Base-by-base conservation (phyloP, 345 rosid species). In the Erodium maritimum region DNA sequence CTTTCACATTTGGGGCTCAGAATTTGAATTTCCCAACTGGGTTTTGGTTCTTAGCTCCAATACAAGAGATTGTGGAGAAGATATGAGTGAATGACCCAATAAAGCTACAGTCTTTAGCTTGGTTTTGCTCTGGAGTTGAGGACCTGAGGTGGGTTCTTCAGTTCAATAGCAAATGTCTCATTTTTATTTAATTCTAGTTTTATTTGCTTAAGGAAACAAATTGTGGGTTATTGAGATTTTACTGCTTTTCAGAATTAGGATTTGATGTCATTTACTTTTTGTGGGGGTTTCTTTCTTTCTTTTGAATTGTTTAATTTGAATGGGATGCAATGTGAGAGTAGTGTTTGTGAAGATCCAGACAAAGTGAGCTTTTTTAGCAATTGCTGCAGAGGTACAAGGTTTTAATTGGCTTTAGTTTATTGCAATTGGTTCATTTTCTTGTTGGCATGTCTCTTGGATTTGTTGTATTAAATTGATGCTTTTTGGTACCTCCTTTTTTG, bases 281-380 rank as follows among this genome's bases (percentile, higher is more conserved):
- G 25, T 17, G 13, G 14, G 20, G 24, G 55, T 74, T 69, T 62
- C 8, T 29, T 29, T 29, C 34, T 29, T 29, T 8, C 8, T 29
- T 42, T 42, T 42, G 48, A 42, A 42, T 42, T 7, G 48, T 42
- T 42, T 42, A 10, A 42, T 71, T 58, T 57, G 21, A 54, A 25
- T 62, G 21, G 21, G 53, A 22, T 50, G 53, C 20, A 52, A 54
- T 58, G 21, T 20, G 64, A 18, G 23, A 21, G 64, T 22, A 63
- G 80, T 73, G 56, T 70, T 34, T 62, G 45, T 63, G 62, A 78
- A 73, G 82, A 78, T 71, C 76, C 70, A 52, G 80, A 72, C 73
- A 72, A 61, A 73, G 56, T 60, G 50, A 63, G 70, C 60, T 60
- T 63, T 55, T 45, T 64, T 72, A 23, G 12, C 14, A 20, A 17